phyloP scores from a whole-genome alignment of 2,329 filamentous ascomycete genomes.

The Claviceps quebecensis region DNA sequence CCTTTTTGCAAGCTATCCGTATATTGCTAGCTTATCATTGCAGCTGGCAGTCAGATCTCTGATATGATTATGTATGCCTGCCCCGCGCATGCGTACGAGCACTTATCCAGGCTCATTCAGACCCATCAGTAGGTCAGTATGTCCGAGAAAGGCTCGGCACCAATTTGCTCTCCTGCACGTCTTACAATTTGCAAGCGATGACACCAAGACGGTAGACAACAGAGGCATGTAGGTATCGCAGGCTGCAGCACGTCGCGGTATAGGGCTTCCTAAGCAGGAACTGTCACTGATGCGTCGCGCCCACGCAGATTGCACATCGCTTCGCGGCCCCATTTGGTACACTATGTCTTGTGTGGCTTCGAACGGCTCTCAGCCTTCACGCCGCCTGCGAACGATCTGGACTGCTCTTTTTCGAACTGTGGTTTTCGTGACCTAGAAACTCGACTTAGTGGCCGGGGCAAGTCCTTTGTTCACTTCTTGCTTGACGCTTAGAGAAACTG shows the following conservation, averaged over 20 bases:
- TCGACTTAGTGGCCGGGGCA: not conserved
- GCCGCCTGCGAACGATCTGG: not conserved
- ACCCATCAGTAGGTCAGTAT: not conserved
- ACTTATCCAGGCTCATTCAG: no score
- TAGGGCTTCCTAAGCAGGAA: not conserved
- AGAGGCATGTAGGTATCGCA: no score
- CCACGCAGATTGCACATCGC: not conserved
- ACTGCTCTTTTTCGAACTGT: not conserved
- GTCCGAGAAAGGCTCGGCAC: not conserved
- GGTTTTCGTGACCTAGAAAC: not conserved
- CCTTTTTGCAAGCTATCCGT: no score
- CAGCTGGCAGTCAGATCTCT: no score
- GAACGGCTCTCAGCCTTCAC: no score
- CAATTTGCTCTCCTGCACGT: not conserved
- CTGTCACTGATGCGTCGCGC: not conserved
- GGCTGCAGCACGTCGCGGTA: no score
- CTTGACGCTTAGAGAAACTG: not conserved
- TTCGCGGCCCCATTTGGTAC: no score
- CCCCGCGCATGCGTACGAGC: no score
- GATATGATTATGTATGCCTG: no score
- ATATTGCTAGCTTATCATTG: no score
- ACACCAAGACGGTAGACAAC: no score
- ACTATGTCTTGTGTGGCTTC: no score
- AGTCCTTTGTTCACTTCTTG: not conserved
- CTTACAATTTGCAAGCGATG: not conserved